These are phyloP conservation scores for Eucalyptus albens DNA, from an alignment of 345 rosid species.

Conservation along the genomic window DNA sequence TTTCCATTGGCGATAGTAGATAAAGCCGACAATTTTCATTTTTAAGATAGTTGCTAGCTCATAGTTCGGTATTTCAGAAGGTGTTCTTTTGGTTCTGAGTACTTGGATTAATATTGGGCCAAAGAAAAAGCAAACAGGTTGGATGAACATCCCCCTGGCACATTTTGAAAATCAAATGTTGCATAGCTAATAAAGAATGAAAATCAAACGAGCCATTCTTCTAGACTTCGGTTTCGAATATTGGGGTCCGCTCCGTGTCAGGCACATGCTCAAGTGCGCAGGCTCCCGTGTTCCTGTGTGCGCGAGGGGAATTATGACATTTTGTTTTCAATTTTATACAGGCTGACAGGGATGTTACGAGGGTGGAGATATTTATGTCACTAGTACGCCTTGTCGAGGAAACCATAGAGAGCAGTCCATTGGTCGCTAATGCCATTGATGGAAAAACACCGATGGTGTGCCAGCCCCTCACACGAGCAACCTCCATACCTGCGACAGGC, in stretches of 20 bases:
- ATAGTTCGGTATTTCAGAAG: not conserved
- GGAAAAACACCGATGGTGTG: conserved; percentile 14
- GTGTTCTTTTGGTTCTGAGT: not conserved
- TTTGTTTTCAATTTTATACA: not conserved
- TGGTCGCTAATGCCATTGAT: conserved; percentile 26
- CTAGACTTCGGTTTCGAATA: not conserved
- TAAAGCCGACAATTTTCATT: not conserved
- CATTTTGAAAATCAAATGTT: not conserved
- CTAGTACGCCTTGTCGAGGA: conserved; percentile 69
- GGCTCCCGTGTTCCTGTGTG: not conserved
- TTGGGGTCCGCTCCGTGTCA: not conserved
- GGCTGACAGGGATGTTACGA: conserved; percentile 86
- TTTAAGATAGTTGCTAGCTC: not conserved
- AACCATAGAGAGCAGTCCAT: conserved; percentile 37
- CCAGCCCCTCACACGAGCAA: conserved; percentile 13
- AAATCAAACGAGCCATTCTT: not conserved
- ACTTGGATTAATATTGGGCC: not conserved
- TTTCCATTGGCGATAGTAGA: not conserved
- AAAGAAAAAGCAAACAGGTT: not conserved
- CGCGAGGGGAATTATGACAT: not conserved
- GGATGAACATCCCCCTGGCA: not conserved
- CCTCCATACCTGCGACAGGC: conserved; percentile 43
- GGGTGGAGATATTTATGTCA: conserved; percentile 87
- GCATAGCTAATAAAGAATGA: not conserved
- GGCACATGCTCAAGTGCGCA: not conserved